Evolutionary conservation across 2,329 filamentous ascomycete species (phyloP).

Genomic region (Pseudogymnoascus sp.): DNA sequence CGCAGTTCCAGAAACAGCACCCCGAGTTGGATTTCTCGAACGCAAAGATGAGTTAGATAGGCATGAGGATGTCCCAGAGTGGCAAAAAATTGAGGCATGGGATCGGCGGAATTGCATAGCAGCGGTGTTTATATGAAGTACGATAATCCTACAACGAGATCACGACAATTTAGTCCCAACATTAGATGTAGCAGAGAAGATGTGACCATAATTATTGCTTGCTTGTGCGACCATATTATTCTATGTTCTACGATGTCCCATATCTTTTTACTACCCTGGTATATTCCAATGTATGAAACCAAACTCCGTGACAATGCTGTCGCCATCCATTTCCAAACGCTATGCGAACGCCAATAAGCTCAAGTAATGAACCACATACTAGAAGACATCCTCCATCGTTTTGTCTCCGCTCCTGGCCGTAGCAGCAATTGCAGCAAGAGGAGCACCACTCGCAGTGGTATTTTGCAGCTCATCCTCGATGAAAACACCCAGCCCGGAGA

Average conservation of each 20-base stretch:
- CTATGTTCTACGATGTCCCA: neutral
- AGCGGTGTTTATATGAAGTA: conserved; percentile 5
- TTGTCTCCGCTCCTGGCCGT: conserved; percentile 35
- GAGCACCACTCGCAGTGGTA: conserved; percentile 31
- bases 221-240: neutral
- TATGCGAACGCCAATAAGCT: conserved; percentile 1
- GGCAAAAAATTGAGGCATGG: neutral
- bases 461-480: conserved; percentile 58
- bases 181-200: neutral
- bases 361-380: conserved; percentile 3
- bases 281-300: conserved; percentile 5
- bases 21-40: conserved; percentile 68
- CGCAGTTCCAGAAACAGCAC: conserved; percentile 81
- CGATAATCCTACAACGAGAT: conserved; percentile 2
- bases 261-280: neutral
- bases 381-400: conserved; percentile 43
- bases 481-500: conserved; percentile 81
- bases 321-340: conserved; percentile 6
- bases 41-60: conserved; percentile 52
- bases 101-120: neutral
- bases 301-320: conserved; percentile 4
- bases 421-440: conserved; percentile 32
- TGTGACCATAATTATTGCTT: neutral
- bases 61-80: neutral
- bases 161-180: neutral